These are phyloP conservation scores for Chlorella sorokiniana DNA, from an alignment of 139 green algal genomes.

Conservation along the genomic window DNA sequence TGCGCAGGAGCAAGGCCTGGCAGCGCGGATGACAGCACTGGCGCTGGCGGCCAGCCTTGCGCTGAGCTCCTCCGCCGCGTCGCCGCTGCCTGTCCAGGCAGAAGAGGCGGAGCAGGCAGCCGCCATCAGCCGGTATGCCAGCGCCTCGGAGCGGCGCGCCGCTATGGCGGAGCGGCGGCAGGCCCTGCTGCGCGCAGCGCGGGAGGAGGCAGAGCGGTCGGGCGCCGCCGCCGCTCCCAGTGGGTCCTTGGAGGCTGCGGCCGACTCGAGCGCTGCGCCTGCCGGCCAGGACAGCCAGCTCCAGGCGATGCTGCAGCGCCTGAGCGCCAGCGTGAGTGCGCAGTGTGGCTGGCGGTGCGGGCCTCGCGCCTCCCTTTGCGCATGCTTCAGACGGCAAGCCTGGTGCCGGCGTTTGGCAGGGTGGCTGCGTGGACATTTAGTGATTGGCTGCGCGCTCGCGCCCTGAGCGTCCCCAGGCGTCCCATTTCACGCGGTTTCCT, in stretches of 20 bases:
- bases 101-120: neutral
- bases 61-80: neutral
- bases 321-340: neutral
- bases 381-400: no score
- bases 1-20: neutral
- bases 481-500: no score
- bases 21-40: conserved; percentile 2
- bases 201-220: conserved; percentile 9
- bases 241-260: neutral
- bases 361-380: no score
- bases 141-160: neutral
- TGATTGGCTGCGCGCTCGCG: no score
- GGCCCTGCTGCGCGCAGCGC: conserved; percentile 8
- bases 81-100: neutral
- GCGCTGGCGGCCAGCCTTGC: conserved; percentile 4
- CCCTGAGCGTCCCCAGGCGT: no score
- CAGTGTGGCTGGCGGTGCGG: no score
- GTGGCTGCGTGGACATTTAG: no score
- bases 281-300: neutral
- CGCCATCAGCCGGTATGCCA: neutral
- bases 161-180: conserved; percentile 3
- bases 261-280: no score
- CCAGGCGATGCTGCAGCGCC: conserved; percentile 5
- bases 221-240: neutral
- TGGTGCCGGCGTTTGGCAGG: no score